These are phyloP conservation scores for Pseudovirgaria hyperparasitica DNA, from an alignment of 2,329 filamentous ascomycete species.

Conservation along the genomic window DNA sequence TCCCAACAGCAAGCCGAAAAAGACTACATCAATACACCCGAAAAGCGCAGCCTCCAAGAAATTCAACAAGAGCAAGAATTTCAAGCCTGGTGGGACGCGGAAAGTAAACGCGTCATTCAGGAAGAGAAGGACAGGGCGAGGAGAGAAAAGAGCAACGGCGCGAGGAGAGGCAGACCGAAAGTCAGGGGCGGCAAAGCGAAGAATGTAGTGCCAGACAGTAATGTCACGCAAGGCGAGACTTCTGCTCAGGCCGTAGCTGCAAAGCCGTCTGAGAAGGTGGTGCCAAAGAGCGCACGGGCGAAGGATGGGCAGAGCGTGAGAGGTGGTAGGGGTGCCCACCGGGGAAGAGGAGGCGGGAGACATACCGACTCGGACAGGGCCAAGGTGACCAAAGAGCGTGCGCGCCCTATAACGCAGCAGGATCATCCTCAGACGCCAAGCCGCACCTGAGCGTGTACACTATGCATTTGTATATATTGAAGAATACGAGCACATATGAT, in stretches of 20 bases:
- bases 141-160: slow-evolving; percentile 14
- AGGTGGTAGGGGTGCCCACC: slow-evolving; percentile 2
- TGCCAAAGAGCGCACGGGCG: neutral
- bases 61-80: slow-evolving; percentile 97
- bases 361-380: no score
- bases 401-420: no score
- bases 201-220: no score
- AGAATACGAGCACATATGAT: no score
- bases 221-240: neutral
- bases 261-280: neutral
- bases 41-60: slow-evolving; percentile 80
- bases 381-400: no score
- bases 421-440: no score
- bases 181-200: slow-evolving; percentile 15
- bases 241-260: neutral
- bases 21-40: slow-evolving; percentile 67
- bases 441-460: no score
- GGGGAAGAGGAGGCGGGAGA: slow-evolving; percentile 1
- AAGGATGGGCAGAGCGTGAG: slow-evolving; percentile 1
- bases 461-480: no score
- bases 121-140: slow-evolving; percentile 35
- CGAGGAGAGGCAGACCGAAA: slow-evolving; percentile 13
- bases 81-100: slow-evolving; percentile 90
- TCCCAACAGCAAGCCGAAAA: slow-evolving; percentile 78
- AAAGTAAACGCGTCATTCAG: slow-evolving; percentile 59